Evolutionary conservation across 1,284 basidiomycete species (phyloP).

Genomic region (Vanrija humicola): DNA sequence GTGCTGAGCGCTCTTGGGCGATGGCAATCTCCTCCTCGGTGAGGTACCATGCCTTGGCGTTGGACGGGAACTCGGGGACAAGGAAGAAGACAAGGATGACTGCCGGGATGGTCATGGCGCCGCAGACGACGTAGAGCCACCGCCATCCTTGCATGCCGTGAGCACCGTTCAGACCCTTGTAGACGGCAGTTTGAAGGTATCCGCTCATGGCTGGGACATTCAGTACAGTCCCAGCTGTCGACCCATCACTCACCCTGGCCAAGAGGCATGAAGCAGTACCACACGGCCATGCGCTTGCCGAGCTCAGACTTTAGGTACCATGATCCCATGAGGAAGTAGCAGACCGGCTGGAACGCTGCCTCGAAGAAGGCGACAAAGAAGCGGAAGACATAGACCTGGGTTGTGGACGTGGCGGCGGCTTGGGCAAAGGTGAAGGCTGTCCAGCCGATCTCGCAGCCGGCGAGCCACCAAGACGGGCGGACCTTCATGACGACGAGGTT

Average conservation of each 20-base stretch:
- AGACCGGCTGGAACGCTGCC: conserved; percentile 20
- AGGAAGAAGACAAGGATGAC: conserved; percentile 17
- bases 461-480: conserved; percentile 3
- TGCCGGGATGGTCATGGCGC: conserved; percentile 8
- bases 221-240: conserved; percentile 5
- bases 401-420: conserved; percentile 3
- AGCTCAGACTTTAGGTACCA: conserved; percentile 30
- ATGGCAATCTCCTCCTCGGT: conserved; percentile 17
- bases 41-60: conserved; percentile 24
- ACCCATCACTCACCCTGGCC: too few species aligned
- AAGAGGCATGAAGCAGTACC: conserved; percentile 14
- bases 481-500: conserved; percentile 10
- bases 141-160: conserved; percentile 40
- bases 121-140: conserved; percentile 34
- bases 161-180: conserved; percentile 26
- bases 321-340: conserved; percentile 23
- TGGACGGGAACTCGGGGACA: conserved; percentile 23
- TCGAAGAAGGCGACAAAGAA: conserved; percentile 26
- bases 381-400: conserved; percentile 17
- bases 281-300: conserved; percentile 25
- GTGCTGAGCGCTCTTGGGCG: conserved; percentile 6
- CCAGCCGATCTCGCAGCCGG: conserved; percentile 10
- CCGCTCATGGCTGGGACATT: conserved; percentile 26
- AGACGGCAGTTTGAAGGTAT: conserved; percentile 27
- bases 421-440: conserved; percentile 11